Conservation (phyloP, 2,329 filamentous ascomycete species). For the Diaporthe vexans region DNA sequence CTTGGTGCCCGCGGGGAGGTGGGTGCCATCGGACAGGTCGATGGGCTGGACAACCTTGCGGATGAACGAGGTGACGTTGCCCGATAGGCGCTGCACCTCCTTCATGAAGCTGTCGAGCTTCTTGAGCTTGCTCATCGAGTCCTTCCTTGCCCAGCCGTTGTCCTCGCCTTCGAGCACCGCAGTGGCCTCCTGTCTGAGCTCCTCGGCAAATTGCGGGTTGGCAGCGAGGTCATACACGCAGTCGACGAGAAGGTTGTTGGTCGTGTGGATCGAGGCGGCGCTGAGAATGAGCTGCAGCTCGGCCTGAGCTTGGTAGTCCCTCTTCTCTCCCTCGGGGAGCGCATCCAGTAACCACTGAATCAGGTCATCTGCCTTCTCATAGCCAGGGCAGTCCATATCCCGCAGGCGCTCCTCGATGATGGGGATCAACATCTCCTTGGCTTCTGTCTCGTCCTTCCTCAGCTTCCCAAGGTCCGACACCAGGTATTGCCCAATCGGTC, state of each 20-base stretch:
- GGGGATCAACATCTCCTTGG: constrained; percentile 59
- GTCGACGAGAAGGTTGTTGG: constrained; percentile 60
- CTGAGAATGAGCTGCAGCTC: constrained; percentile 60
- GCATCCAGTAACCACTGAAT: constrained; percentile 61
- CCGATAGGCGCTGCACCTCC: constrained; percentile 57
- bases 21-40: constrained; percentile 60
- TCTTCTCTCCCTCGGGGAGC: constrained; percentile 55
- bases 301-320: constrained; percentile 55
- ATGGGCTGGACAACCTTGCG: constrained; percentile 62
- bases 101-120: constrained; percentile 66
- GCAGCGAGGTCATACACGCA: constrained; percentile 65
- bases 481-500: constrained; percentile 60
- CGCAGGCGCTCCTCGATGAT: constrained; percentile 62
- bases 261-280: constrained; percentile 61
- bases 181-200: constrained; percentile 63
- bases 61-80: constrained; percentile 61
- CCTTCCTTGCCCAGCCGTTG: constrained; percentile 58
- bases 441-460: constrained; percentile 57
- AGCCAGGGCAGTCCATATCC: constrained; percentile 54
- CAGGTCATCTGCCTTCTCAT: constrained; percentile 58
- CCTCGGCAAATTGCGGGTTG: constrained; percentile 61
- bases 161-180: constrained; percentile 56
- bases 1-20: constrained; percentile 58
- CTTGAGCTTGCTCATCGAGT: constrained; percentile 59
- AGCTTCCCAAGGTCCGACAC: constrained; percentile 63